phyloP scores from a whole-genome alignment of 257 asterid species.

The Cinchona pubescens region DNA sequence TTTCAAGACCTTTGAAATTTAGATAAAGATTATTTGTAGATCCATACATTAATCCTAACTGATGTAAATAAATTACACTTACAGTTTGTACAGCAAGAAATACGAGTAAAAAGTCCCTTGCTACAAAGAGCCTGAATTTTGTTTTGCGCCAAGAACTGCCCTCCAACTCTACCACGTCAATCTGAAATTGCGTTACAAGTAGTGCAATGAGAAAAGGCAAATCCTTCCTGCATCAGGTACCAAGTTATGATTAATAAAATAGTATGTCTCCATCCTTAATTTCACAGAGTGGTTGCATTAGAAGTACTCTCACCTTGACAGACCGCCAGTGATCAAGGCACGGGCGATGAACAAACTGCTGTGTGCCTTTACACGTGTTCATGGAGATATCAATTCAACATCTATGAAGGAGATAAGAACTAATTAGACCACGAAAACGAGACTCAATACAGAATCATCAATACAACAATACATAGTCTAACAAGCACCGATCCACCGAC shows the following conservation, averaged over 20 bases:
- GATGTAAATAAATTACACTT: slow-evolving; percentile 17
- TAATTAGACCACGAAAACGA: background rate
- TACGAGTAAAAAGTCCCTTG: slow-evolving; percentile 53
- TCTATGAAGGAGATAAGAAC: slow-evolving; percentile 23
- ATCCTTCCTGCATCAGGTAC: slow-evolving; percentile 46
- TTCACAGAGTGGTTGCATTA: background rate
- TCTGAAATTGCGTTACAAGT: slow-evolving; percentile 59
- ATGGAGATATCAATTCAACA: slow-evolving; percentile 51
- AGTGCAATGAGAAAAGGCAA: slow-evolving; percentile 62
- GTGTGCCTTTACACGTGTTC: slow-evolving; percentile 65
- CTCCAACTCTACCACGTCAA: slow-evolving; percentile 40
- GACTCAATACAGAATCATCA: background rate
- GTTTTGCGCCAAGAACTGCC: slow-evolving; percentile 44
- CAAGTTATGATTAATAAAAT: slow-evolving; percentile 1
- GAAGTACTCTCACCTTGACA: slow-evolving; percentile 37
- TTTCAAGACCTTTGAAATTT: background rate
- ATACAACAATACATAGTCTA: background rate
- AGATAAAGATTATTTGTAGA: background rate
- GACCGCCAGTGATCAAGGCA: slow-evolving; percentile 69
- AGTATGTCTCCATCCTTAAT: background rate
- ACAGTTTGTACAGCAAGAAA: slow-evolving; percentile 55
- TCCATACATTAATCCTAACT: background rate
- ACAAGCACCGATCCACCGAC: background rate
- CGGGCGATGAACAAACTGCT: slow-evolving; percentile 57
- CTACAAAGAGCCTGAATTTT: slow-evolving; percentile 53